Base-by-base conservation (phyloP, 1,284 basidiomycete genomes). In the Neonothopanus nambi region DNA sequence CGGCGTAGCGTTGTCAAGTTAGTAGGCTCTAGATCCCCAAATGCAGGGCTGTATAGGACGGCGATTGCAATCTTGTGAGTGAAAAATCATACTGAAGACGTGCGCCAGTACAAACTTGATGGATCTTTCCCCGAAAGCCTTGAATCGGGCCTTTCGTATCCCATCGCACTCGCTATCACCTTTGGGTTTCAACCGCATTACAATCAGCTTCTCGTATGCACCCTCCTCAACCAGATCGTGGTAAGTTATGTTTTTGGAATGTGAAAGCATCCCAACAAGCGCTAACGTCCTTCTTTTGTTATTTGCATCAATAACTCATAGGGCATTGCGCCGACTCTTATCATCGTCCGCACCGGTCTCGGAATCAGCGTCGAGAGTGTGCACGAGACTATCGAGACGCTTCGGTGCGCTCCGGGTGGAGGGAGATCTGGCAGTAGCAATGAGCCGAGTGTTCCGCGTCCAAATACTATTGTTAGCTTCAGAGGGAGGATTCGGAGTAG, bases 71-170 rank as follows among this genome's bases (percentile, higher is more conserved):
- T 48, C 28, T 20, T 30, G 3, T 35, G 33, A 17, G 38, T 44
- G 35, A 44, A 30, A 41, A n/a, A n/a, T n/a, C n/a, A n/a, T n/a
- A n/a, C n/a, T 30, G 12, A n/a, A n/a, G n/a, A n/a, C n/a, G n/a
- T n/a, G n/a, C n/a, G n/a, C n/a, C 13, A 12, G 8, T 24, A 11
- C 8, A 42, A 17, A n/a, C 9, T 13, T 17, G 7, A 33, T 3
- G 30, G 3, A 42, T 7, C 3, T 18, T 33, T 3, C n/a, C 24
- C 24, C 28, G 3, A 6, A 18, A 52, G 51, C 21, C 23, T 52
- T 15, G 43, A 52, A 28, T 52, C 51, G n/a, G 51, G 51, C 17
- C 45, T 33, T 13, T 33, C 46, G 20, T 52, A 47, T 23, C 51
- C 51, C 6, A 21, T 52, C n/a, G 44, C 44, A 12, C 49, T 51